phyloP scores from a whole-genome alignment of 176 grass and related monocot species.

The Triticum urartu region DNA sequence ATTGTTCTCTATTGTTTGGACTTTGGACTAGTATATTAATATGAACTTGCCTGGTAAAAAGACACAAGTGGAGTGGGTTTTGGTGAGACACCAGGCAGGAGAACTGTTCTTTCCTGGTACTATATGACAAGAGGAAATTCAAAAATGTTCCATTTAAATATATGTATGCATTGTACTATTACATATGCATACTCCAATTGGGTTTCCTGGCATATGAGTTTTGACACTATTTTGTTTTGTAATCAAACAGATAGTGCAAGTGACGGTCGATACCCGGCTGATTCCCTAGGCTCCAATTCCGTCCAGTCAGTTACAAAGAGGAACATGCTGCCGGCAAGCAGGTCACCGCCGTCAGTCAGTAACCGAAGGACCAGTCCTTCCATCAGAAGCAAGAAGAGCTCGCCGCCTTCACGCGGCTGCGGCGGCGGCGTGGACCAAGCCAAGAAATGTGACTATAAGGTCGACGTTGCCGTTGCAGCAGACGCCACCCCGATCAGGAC shows the following conservation, averaged over 20 bases:
- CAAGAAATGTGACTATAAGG: constrained; percentile 47
- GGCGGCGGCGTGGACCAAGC: not conserved
- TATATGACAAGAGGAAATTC: not conserved
- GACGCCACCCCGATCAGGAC: constrained; percentile 57
- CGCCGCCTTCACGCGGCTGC: constrained; percentile 11
- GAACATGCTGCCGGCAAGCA: constrained; percentile 38
- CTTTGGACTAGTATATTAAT: not conserved
- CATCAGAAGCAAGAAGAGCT: constrained; percentile 46
- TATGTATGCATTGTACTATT: not conserved
- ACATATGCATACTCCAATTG: not conserved
- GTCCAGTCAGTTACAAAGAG: constrained; percentile 45
- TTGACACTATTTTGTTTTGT: constrained; percentile 35
- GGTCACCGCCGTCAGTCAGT: constrained; percentile 36
- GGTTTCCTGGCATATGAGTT: constrained; percentile 13
- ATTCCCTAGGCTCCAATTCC: constrained; percentile 45
- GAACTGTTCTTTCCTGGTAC: constrained; percentile 15
- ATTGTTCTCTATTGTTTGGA: constrained; percentile 25
- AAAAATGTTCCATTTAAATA: not conserved
- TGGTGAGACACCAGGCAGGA: not conserved
- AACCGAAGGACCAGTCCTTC: constrained; percentile 33
- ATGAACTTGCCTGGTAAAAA: constrained; percentile 13
- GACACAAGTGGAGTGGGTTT: not conserved
- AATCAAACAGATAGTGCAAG: constrained; percentile 59
- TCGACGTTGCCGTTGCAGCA: constrained; percentile 24
- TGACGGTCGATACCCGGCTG: constrained; percentile 36